Evolutionary conservation across 805 yeast genomes (phyloP).

Genomic region (Hanseniaspora nectarophila): DNA sequence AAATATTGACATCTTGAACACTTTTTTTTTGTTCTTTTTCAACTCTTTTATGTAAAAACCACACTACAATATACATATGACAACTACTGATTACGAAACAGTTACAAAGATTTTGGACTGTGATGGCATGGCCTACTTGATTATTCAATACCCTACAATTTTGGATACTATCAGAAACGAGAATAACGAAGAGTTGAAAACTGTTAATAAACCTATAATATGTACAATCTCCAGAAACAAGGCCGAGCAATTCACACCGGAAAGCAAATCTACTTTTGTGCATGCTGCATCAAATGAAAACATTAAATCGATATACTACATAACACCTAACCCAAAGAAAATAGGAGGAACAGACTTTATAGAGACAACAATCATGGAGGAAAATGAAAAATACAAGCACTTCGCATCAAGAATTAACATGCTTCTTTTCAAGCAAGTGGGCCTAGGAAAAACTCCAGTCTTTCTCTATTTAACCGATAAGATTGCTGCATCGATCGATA

Average conservation of each 20-base stretch:
- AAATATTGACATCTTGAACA: too few species aligned
- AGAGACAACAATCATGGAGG: slow-evolving; percentile 11
- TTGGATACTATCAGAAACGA: neutral
- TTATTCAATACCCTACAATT: slow-evolving; percentile 6
- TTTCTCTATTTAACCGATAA: neutral
- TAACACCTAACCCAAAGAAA: slow-evolving; percentile 11
- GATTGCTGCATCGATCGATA: neutral
- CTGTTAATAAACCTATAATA: slow-evolving; percentile 7
- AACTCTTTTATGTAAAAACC: too few species aligned
- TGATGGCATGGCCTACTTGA: neutral
- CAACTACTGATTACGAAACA: neutral
- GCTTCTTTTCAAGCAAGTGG: slow-evolving; percentile 1
- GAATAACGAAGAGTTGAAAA: neutral
- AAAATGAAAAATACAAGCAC: slow-evolving; percentile 4
- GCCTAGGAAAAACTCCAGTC: neutral
- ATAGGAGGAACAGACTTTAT: neutral
- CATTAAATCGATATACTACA: neutral
- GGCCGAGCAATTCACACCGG: neutral
- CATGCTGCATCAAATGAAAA: neutral
- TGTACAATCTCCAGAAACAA: neutral
- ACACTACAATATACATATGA: neutral
- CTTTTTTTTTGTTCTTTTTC: too few species aligned
- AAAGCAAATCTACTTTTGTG: neutral
- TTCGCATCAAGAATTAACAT: slow-evolving; percentile 4
- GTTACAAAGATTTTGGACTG: slow-evolving; percentile 1